phyloP scores from a whole-genome alignment of 2,329 filamentous ascomycete species.

The Graphilbum ipis-grandicollis region DNA sequence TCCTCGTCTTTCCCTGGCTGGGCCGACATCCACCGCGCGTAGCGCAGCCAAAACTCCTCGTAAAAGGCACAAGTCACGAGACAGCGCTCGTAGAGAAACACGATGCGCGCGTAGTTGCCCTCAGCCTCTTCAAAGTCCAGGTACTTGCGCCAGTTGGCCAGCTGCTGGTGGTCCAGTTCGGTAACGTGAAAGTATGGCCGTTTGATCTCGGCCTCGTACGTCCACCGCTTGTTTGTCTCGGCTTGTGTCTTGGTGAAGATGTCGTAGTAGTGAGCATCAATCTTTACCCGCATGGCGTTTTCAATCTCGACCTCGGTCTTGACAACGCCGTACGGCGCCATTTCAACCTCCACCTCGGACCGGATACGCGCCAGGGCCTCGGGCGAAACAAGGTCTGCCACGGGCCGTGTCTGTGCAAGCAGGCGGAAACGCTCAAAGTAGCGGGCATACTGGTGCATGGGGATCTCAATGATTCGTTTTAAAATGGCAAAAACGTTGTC shows the following conservation, averaged over 20 bases:
- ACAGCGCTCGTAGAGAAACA: slow-evolving; percentile 86
- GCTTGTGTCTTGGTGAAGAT: slow-evolving; percentile 66
- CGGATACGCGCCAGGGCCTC: slow-evolving; percentile 53
- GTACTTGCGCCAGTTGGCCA: slow-evolving; percentile 89
- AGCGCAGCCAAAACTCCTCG: slow-evolving; percentile 97
- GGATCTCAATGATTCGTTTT: slow-evolving; percentile 67
- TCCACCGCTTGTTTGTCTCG: slow-evolving; percentile 87
- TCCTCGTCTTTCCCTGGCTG: slow-evolving; percentile 74
- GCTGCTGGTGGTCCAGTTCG: slow-evolving; percentile 69
- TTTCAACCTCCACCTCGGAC: slow-evolving; percentile 53
- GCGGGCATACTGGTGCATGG: slow-evolving; percentile 86
- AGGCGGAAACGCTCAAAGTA: slow-evolving; percentile 86
- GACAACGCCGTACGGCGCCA: slow-evolving; percentile 28
- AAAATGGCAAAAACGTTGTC: slow-evolving; percentile 78
- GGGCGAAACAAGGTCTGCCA: slow-evolving; percentile 53
- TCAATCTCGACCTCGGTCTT: slow-evolving; percentile 64
- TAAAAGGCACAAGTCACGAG: slow-evolving; percentile 86
- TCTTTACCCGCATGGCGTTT: slow-evolving; percentile 59
- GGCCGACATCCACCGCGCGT: slow-evolving; percentile 79
- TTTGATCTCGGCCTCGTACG: slow-evolving; percentile 87
- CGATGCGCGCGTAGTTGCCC: slow-evolving; percentile 55
- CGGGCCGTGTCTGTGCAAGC: slow-evolving; percentile 53
- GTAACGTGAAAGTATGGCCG: slow-evolving; percentile 94
- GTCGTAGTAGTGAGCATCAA: slow-evolving; percentile 68
- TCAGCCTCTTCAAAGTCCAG: slow-evolving; percentile 88